Evolutionary conservation across 345 rosid genomes (phyloP).

Genomic region (Moricandia arvensis): DNA sequence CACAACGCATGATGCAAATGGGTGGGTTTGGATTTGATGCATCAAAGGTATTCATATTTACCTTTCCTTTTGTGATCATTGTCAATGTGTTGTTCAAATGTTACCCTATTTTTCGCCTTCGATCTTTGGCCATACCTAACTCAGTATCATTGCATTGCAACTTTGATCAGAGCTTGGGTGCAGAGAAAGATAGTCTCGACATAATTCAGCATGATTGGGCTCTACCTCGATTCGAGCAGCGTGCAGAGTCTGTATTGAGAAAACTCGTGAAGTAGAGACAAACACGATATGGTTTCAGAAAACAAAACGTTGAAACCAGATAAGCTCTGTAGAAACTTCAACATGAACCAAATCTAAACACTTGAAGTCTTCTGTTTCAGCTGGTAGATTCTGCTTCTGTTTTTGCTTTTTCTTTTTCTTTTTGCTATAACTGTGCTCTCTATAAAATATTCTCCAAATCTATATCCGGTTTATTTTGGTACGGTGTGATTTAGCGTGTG

Average conservation of each 20-base stretch:
- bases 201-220: conserved; percentile 76
- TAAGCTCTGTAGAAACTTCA: conserved; percentile 10
- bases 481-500: neutral
- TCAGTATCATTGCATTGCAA: conserved; percentile 8
- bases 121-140: conserved; percentile 2
- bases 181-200: conserved; percentile 79
- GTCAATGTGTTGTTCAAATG: neutral
- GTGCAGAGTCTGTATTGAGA: conserved; percentile 80
- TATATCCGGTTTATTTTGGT: conserved; percentile 9
- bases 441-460: neutral
- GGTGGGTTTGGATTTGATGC: conserved; percentile 94
- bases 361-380: neutral
- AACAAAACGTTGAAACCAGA: neutral
- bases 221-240: conserved; percentile 87
- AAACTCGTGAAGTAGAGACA: conserved; percentile 56
- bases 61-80: conserved; percentile 15
- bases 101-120: neutral
- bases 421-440: neutral
- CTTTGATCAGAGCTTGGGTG: conserved; percentile 69
- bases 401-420: neutral
- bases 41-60: conserved; percentile 57
- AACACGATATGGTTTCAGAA: neutral
- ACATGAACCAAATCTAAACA: neutral
- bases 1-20: conserved; percentile 99
- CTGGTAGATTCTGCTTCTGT: conserved; percentile 16